Conservation (phyloP, 257 asterid species). For the Solanum rostratum region DNA sequence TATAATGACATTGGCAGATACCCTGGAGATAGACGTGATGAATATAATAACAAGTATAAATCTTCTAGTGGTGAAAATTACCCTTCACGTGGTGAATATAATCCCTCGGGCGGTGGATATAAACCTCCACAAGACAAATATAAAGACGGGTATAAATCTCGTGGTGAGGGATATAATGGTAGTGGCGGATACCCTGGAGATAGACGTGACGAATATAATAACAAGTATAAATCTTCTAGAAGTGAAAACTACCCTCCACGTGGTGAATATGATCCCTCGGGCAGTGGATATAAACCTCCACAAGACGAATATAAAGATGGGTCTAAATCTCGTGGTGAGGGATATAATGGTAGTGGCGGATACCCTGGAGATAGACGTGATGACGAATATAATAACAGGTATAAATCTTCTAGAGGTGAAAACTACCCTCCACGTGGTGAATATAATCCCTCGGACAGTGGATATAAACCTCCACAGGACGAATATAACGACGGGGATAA, state of each 20-base stretch:
- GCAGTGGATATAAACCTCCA: neutral
- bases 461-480: neutral
- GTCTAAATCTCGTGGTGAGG: neutral
- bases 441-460: accelerated
- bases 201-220: neutral
- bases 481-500: neutral
- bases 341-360: too few relatives aligned
- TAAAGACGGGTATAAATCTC: neutral
- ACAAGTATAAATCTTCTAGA: neutral
- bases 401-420: neutral
- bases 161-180: too few relatives aligned
- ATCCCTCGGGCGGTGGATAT: neutral
- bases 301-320: neutral
- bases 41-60: neutral
- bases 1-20: neutral
- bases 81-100: neutral
- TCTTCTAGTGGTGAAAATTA: too few relatives aligned
- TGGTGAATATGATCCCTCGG: neutral
- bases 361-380: too few relatives aligned
- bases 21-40: too few relatives aligned
- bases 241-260: neutral
- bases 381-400: neutral
- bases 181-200: too few relatives aligned
- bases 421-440: neutral
- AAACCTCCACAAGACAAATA: neutral